Percentiles rank a stretch among this genome's conserved stretches.
These are phyloP conservation scores for Chytridiales sp. DNA, from an alignment of 371 early-diverging fungal species.

Conservation along the genomic window DNA sequence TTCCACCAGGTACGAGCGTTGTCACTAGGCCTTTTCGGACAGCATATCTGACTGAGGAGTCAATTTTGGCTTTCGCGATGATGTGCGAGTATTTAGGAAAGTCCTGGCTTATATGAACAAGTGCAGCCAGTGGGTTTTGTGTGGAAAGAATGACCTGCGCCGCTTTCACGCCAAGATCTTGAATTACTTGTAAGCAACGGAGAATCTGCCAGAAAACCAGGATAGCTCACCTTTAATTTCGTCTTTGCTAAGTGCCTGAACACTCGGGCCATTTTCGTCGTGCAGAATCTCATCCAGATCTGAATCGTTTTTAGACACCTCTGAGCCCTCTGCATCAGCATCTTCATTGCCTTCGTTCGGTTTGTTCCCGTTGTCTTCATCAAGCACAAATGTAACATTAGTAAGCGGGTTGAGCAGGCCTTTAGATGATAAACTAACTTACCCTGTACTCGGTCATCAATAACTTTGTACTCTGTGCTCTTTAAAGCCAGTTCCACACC, in stretches of 20 bases:
- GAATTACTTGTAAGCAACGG: neutral
- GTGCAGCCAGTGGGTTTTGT: constrained; percentile 58
- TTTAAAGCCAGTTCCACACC: constrained; percentile 91
- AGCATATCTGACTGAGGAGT: neutral
- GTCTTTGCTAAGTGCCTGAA: constrained; percentile 62
- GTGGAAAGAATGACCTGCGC: constrained; percentile 64
- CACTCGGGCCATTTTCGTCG: constrained; percentile 39
- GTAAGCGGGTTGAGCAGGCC: constrained; percentile 1
- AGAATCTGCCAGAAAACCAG: constrained; percentile 3
- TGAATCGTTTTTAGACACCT: neutral
- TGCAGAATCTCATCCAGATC: constrained; percentile 2
- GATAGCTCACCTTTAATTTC: constrained; percentile 51
- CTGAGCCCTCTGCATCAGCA: neutral
- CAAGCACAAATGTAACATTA: neutral
- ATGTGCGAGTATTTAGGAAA: constrained; percentile 82
- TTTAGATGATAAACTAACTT: no score
- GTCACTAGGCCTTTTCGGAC: constrained; percentile 2
- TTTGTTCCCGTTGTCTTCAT: no score
- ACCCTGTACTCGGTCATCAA: constrained; percentile 92
- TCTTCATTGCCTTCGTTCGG: neutral
- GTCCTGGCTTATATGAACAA: constrained; percentile 70
- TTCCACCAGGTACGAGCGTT: constrained; percentile 19
- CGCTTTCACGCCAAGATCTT: constrained; percentile 65
- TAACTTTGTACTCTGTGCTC: constrained; percentile 90
- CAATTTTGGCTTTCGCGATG: constrained; percentile 35